Evolutionary conservation across 169 alveolate genomes (phyloP), one percentile per base, ranked within the genome.

Genomic region (Cryptosporidium ryanae): DNA sequence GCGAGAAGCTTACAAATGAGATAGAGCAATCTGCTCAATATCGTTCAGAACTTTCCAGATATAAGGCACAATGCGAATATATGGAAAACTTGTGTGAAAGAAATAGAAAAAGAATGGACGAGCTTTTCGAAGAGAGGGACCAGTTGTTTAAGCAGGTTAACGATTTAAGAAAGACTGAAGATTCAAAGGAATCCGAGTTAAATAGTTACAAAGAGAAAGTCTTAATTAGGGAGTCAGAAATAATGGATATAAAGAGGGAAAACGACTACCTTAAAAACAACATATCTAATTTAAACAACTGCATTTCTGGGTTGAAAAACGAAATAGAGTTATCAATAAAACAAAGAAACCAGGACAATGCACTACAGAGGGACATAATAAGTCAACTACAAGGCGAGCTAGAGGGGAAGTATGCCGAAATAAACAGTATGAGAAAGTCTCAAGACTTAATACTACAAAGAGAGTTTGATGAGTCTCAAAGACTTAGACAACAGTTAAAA

Each of bases 1-100:
- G 87, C 63, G 87, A 76, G 43, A 76, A 59, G n/a, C 64, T 76
- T n/a, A 76, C 87, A 23, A 59, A 38, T 25, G 87, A 76, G 38
- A 76, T 76, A 18, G 87, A 76, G 32, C 44, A 34, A 23, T 76
- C 87, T 23, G 27, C 87, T 23, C 87, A 76, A 31, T 76, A 65
- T 61, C 48, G 57, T 13, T 76, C 87, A 23, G 87, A 76, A 34
- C 63, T 76, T 5, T 76, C 87, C 6, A 57, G 87, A 21, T 59
- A 59, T 38, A 76, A 76, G 18, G 87, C 87, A 57, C 87, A 76
- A 44, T 76, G 87, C 46, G 87, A 76, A 23, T 76, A 76, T 61
- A 55, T 76, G 68, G 87, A 76, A 12, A 76, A 49, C 18, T 18
- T 76, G 52, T 55, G 71, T 12, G 71, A 55, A 7, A 55, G 87